These are phyloP conservation scores for Alternaria dauci DNA, from an alignment of 2,329 filamentous ascomycete genomes.

Conservation along the genomic window DNA sequence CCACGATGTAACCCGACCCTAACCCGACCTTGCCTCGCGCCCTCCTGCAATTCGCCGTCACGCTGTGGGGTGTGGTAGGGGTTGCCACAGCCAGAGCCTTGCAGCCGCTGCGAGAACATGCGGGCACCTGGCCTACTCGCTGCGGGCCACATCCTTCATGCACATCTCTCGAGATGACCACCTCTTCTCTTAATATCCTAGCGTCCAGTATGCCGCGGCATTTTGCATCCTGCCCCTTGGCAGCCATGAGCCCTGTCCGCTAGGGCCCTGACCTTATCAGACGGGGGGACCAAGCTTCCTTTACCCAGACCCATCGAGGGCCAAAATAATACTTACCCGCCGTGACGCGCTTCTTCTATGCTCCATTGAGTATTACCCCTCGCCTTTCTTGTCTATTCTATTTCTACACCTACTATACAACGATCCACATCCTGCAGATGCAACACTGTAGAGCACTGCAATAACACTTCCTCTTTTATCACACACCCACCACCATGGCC, in stretches of 20 bases:
- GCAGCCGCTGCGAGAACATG: slow-evolving; percentile 46
- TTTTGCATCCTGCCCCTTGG: slow-evolving; percentile 46
- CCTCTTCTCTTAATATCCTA: slow-evolving; percentile 44
- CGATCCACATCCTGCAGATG: slow-evolving; percentile 45
- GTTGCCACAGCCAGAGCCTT: slow-evolving; percentile 47
- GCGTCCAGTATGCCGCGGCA: slow-evolving; percentile 44
- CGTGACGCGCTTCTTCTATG: slow-evolving; percentile 47
- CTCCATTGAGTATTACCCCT: slow-evolving; percentile 50
- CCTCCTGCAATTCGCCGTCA: slow-evolving; percentile 45
- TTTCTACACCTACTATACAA: slow-evolving; percentile 44
- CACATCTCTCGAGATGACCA: slow-evolving; percentile 42
- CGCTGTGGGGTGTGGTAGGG: slow-evolving; percentile 47
- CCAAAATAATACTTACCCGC: slow-evolving; percentile 53
- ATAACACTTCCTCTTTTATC: slow-evolving; percentile 30
- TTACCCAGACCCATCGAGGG: slow-evolving; percentile 35
- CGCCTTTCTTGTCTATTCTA: slow-evolving; percentile 46
- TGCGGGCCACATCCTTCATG: slow-evolving; percentile 41
- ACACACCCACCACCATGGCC: slow-evolving; percentile 35
- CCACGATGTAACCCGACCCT: slow-evolving; percentile 51
- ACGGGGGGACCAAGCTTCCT: slow-evolving; percentile 45
- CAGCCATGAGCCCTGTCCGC: slow-evolving; percentile 35
- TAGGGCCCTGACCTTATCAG: slow-evolving; percentile 50
- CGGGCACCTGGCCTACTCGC: slow-evolving; percentile 44
- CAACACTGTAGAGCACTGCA: slow-evolving; percentile 37
- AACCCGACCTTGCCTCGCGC: slow-evolving; percentile 45